Evolutionary conservation across 2,329 filamentous ascomycete species (phyloP).

Genomic region (Lecanosticta acicola): DNA sequence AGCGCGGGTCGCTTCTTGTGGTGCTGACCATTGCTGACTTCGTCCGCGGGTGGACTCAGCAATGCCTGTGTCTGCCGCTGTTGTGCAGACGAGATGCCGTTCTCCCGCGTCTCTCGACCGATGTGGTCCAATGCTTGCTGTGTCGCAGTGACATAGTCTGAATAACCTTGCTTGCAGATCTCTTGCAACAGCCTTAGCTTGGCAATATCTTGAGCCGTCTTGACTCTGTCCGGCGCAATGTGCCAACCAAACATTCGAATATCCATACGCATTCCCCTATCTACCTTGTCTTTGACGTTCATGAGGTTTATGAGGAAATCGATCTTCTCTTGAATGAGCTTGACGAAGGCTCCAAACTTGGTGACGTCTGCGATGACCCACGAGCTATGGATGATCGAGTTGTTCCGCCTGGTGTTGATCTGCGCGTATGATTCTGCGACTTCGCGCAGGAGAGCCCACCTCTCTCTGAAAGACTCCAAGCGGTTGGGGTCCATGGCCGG

Average conservation of each 20-base stretch:
- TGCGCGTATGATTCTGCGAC: slow-evolving; percentile 31
- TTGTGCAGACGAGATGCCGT: slow-evolving; percentile 2
- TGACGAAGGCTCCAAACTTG: slow-evolving; percentile 40
- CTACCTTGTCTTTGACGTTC: slow-evolving; percentile 40
- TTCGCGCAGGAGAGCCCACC: slow-evolving; percentile 39
- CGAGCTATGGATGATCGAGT: slow-evolving; percentile 29
- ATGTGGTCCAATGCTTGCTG: slow-evolving; percentile 42
- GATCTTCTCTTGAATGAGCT: slow-evolving; percentile 38
- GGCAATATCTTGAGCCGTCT: slow-evolving; percentile 33
- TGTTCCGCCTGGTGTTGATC: slow-evolving; percentile 29
- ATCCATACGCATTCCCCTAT: slow-evolving; percentile 41
- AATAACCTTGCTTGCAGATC: slow-evolving; percentile 39
- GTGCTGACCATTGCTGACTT: not conserved
- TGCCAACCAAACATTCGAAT: slow-evolving; percentile 47
- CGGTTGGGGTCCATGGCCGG: slow-evolving; percentile 41
- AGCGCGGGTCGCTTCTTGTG: slow-evolving; percentile 26
- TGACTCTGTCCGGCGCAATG: slow-evolving; percentile 31
- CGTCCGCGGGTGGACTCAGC: not conserved
- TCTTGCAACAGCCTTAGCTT: slow-evolving; percentile 44
- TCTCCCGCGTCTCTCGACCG: slow-evolving; percentile 28
- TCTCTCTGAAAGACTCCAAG: slow-evolving; percentile 43
- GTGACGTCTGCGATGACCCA: slow-evolving; percentile 40
- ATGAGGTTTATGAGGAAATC: slow-evolving; percentile 41
- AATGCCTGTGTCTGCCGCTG: slow-evolving; percentile 11
- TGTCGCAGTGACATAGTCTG: slow-evolving; percentile 40